Evolutionary conservation across 257 asterid species (phyloP), one percentile per base, ranked within the genome.

Genomic region (Solanum commersonii): DNA sequence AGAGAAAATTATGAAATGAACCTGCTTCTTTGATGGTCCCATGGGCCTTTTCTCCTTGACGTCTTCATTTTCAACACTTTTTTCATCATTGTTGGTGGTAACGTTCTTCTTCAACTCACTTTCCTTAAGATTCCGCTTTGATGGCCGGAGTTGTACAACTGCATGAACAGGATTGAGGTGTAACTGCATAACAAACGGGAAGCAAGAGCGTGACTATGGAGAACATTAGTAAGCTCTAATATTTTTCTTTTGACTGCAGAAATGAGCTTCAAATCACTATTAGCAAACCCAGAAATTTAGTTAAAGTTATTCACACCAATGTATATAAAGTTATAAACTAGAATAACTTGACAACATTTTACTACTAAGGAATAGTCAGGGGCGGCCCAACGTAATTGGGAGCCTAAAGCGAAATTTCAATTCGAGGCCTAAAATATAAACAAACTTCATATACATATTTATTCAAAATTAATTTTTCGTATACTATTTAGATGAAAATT

Each of bases 101-200:
- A 4, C 56, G n/a, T 87, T 93, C 89, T 81, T 90, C 87, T 91
- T 92, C 52, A 93, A 87, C n/a, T 87, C 92, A 89, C 77, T 87
- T 71, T 92, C 59, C 87, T 89, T 91, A 37, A 87, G 92, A 89
- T 92, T 95, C 25, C 83, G 74, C 94, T 91, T 87, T 14, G 98
- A 94, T 90, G 99, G 96, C 88, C 98, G 95, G 73, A 97, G 98
- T 91, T 97, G 99, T 74, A 94, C 94, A 83, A 94, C 93, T 88
- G 98, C 92, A 88, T 96, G 95, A 90, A 97, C 70, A 87, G 96
- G 98, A 88, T 90, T 94, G 93, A 96, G 92, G 96, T 94, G 94
- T 86, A 97, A 91, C 99, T 97, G 95, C 96, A 93, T 67, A 84
- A 90, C 84, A 91, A 87, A 91, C 77, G 72, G 52, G 65, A 70